Evolutionary conservation across 1,284 basidiomycete genomes (phyloP).

Genomic region (Gomphus sp.): DNA sequence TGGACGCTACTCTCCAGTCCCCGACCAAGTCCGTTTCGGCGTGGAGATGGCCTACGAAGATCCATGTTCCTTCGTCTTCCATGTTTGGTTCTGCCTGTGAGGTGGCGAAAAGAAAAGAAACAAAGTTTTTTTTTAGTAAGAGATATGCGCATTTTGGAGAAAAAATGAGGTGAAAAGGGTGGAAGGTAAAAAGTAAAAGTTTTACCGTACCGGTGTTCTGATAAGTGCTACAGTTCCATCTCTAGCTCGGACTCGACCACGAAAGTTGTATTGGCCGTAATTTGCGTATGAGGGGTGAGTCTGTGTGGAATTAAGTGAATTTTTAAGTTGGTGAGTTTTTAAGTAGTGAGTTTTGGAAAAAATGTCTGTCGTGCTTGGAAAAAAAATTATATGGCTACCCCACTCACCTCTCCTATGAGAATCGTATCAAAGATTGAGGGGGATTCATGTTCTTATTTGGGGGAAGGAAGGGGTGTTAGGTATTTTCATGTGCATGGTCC

Average conservation of each 20-base stretch:
- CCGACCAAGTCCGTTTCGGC: background rate
- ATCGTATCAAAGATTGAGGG: background rate
- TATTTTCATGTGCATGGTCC: background rate
- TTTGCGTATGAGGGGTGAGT: background rate
- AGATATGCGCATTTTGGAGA: no score
- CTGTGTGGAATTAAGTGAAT: background rate
- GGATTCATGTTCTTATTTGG: background rate
- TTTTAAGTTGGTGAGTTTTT: no score
- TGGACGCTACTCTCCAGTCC: background rate
- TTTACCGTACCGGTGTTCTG: background rate
- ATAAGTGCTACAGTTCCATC: background rate
- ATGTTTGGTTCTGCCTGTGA: background rate
- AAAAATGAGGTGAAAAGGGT: no score
- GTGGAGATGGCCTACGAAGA: background rate
- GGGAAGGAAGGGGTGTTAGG: background rate
- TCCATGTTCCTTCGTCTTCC: background rate
- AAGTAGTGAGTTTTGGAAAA: no score
- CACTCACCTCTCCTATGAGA: background rate
- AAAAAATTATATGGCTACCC: no score
- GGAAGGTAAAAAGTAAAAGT: no score
- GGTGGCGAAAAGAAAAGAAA: background rate
- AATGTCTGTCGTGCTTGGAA: no score
- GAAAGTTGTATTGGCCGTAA: background rate
- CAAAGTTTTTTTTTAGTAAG: no score
- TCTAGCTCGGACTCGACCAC: background rate